These are phyloP conservation scores for Microbotryum scabiosae DNA, from an alignment of 1,284 basidiomycete genomes.

Conservation along the genomic window DNA sequence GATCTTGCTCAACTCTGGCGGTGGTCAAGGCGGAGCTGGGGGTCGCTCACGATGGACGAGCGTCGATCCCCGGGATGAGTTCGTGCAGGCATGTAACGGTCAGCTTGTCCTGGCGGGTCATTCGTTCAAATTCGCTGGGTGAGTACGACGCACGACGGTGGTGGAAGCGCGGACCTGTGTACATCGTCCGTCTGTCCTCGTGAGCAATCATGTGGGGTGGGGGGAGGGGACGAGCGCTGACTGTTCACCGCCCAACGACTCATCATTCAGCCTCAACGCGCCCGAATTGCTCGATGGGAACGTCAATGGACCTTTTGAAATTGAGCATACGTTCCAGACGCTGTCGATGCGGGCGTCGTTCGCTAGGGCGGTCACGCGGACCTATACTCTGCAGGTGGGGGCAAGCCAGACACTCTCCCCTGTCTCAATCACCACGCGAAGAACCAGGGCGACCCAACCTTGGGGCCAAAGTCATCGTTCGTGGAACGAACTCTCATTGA, in stretches of 20 bases:
- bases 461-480: neutral
- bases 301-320: constrained; percentile 26
- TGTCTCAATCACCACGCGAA: neutral
- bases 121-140: constrained; percentile 20
- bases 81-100: constrained; percentile 13
- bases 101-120: constrained; percentile 14
- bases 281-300: constrained; percentile 34
- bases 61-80: neutral
- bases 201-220: too few relatives aligned
- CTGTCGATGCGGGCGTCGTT: constrained; percentile 18
- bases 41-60: neutral
- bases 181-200: too few relatives aligned
- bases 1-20: neutral
- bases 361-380: constrained; percentile 31
- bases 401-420: neutral
- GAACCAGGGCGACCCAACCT: neutral
- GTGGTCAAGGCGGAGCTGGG: too few relatives aligned
- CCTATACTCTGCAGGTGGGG: constrained; percentile 33
- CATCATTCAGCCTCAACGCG: constrained; percentile 21
- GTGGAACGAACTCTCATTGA: neutral
- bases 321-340: constrained; percentile 26
- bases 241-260: too few relatives aligned
- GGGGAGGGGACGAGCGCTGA: too few relatives aligned
- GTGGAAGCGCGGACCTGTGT: neutral
- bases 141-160: neutral